phyloP scores from a whole-genome alignment of 495 filamentous ascomycete species.

The Filosporella fistucella region DNA sequence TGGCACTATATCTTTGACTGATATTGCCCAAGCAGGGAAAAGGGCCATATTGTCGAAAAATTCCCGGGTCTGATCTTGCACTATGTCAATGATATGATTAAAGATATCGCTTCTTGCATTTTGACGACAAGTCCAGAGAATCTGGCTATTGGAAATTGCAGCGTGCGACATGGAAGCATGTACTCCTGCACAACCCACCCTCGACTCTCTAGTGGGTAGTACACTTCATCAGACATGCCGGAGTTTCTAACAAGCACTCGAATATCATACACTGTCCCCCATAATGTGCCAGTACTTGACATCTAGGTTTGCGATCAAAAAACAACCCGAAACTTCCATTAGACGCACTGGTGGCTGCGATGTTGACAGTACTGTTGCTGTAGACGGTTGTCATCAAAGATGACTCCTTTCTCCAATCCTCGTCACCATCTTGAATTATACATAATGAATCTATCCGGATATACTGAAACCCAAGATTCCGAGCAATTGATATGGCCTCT shows the following conservation, averaged over 20 bases:
- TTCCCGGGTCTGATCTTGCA: background rate
- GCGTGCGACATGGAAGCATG: background rate
- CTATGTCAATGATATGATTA: background rate
- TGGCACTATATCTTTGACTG: background rate
- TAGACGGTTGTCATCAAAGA: background rate
- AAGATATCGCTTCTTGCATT: too few relatives aligned
- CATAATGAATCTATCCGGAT: conserved; percentile 6
- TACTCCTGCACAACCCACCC: background rate
- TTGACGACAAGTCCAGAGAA: background rate
- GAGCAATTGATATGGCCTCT: background rate
- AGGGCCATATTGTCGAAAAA: background rate
- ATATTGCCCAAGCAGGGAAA: background rate
- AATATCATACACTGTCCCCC: background rate
- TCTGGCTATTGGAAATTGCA: background rate
- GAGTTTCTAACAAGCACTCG: background rate
- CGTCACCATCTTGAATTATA: conserved; percentile 2
- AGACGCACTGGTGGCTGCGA: background rate
- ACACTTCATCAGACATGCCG: background rate
- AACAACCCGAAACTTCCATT: background rate
- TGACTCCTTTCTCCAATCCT: conserved; percentile 4
- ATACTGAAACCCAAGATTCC: background rate
- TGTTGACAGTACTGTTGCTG: background rate
- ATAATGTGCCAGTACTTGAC: too few relatives aligned
- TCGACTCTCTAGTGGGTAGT: background rate
- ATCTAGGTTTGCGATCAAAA: background rate